Percentiles rank a stretch among this genome's conserved stretches.
Conservation (phyloP, 2,329 filamentous ascomycete genomes). For the Ramularia collo-cygni region DNA sequence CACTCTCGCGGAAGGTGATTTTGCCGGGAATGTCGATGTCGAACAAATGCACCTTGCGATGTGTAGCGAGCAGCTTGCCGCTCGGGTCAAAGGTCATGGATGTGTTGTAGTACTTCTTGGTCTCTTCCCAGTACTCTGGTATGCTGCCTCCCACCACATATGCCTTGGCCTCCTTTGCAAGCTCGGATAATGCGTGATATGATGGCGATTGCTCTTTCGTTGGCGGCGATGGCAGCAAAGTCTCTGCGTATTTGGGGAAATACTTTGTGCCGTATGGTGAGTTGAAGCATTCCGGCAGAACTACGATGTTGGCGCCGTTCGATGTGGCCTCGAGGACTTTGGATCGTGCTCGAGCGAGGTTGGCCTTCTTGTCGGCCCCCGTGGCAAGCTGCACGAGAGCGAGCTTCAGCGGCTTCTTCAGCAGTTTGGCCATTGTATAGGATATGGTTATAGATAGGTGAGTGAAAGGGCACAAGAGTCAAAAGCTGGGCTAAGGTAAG, state of each 20-base stretch:
- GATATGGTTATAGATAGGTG: background rate
- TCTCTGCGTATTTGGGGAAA: slow-evolving; percentile 90
- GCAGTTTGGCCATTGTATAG: slow-evolving; percentile 46
- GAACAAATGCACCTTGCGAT: slow-evolving; percentile 93
- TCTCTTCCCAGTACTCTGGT: slow-evolving; percentile 64
- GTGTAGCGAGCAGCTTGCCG: slow-evolving; percentile 74
- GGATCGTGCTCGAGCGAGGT: slow-evolving; percentile 71
- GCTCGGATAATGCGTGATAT: slow-evolving; percentile 72
- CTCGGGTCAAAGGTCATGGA: slow-evolving; percentile 72
- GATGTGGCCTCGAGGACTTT: slow-evolving; percentile 77
- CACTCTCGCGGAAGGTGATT: slow-evolving; percentile 84
- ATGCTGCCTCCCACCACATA: slow-evolving; percentile 91
- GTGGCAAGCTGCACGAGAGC: slow-evolving; percentile 76
- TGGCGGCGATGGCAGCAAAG: slow-evolving; percentile 71
- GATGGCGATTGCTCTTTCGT: slow-evolving; percentile 65
- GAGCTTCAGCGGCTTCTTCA: slow-evolving; percentile 72
- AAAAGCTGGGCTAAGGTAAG: too few species aligned
- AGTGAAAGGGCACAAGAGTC: too few species aligned
- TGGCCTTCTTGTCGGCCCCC: slow-evolving; percentile 68
- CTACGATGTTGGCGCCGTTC: slow-evolving; percentile 74
- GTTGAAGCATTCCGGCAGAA: slow-evolving; percentile 98
- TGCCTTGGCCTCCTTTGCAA: slow-evolving; percentile 69
- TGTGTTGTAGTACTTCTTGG: slow-evolving; percentile 83
- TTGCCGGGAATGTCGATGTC: slow-evolving; percentile 96
- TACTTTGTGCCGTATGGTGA: slow-evolving; percentile 88